Percentiles rank a stretch among this genome's conserved stretches.
Evolutionary conservation across 2,329 filamentous ascomycete species (phyloP).

Genomic region (Keithomyces neogunnii): DNA sequence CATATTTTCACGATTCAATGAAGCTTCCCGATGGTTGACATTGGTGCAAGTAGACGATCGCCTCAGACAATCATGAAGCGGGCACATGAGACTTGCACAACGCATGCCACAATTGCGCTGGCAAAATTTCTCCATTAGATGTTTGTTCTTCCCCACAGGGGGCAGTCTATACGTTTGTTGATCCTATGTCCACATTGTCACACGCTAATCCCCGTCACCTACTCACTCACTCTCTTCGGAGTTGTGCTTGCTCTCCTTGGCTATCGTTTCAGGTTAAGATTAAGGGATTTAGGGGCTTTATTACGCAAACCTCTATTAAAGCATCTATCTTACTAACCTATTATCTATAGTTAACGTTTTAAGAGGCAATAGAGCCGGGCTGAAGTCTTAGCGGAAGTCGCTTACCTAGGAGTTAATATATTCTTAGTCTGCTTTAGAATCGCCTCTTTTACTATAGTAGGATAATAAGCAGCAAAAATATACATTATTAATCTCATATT

Average conservation of each 20-base stretch:
- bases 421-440: conserved; percentile 1
- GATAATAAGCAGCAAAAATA: not conserved
- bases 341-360: not conserved
- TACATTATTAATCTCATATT: not conserved
- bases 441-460: not conserved
- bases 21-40: no score
- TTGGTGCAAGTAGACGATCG: no score
- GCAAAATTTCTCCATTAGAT: no score
- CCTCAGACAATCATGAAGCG: no score
- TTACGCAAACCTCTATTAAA: conserved; percentile 1
- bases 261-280: not conserved
- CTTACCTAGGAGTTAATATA: not conserved
- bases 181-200: no score
- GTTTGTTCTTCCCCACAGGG: no score
- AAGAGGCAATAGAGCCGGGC: conserved; percentile 1
- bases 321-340: not conserved
- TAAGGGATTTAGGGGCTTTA: not conserved
- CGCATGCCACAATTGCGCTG: no score
- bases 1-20: no score
- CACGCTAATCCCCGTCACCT: not conserved
- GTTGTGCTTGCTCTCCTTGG: not conserved
- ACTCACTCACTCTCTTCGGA: not conserved
- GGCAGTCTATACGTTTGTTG: no score
- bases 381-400: not conserved
- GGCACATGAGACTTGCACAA: no score